Conservation (phyloP, 768 basidiomycete genomes). For the Auriscalpium orientale region DNA sequence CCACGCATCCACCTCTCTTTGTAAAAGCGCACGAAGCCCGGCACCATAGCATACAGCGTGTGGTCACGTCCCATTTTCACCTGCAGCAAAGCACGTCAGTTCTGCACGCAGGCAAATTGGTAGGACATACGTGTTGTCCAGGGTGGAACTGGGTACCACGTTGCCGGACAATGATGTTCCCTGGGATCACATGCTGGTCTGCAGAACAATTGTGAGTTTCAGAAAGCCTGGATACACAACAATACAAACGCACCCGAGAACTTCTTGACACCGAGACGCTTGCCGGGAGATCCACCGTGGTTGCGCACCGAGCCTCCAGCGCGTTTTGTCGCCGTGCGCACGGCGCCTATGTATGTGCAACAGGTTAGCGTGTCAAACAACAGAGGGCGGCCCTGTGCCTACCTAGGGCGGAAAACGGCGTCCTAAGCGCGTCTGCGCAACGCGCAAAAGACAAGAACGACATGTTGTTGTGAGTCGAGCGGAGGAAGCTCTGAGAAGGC, state of each 20-base stretch:
- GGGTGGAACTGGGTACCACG: slow-evolving; percentile 90
- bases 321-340: slow-evolving; percentile 93
- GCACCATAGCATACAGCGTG: slow-evolving; percentile 84
- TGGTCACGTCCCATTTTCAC: slow-evolving; percentile 73
- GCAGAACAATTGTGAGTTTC: not conserved
- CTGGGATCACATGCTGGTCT: slow-evolving; percentile 91
- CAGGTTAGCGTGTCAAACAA: slow-evolving; percentile 18
- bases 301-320: slow-evolving; percentile 94
- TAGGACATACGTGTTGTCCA: slow-evolving; percentile 73
- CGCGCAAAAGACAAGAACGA: slow-evolving; percentile 40
- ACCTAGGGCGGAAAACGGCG: slow-evolving; percentile 46
- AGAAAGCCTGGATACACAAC: not conserved
- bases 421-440: slow-evolving; percentile 27
- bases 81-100: not conserved
- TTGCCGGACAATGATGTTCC: slow-evolving; percentile 94
- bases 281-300: slow-evolving; percentile 87
- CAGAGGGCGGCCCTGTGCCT: slow-evolving; percentile 12
- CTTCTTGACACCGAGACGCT: slow-evolving; percentile 91
- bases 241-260: slow-evolving; percentile 65
- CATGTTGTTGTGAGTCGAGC: slow-evolving; percentile 24
- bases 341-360: slow-evolving; percentile 33
- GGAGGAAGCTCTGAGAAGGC: not conserved
- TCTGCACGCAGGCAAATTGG: not conserved
- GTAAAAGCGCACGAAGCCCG: slow-evolving; percentile 95
- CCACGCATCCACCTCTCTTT: slow-evolving; percentile 66